A percentile compares a stretch with the other conserved stretches of the same genome.
These are phyloP conservation scores for Myxozyma neotropica DNA, from an alignment of 805 yeast genomes.

Conservation along the genomic window DNA sequence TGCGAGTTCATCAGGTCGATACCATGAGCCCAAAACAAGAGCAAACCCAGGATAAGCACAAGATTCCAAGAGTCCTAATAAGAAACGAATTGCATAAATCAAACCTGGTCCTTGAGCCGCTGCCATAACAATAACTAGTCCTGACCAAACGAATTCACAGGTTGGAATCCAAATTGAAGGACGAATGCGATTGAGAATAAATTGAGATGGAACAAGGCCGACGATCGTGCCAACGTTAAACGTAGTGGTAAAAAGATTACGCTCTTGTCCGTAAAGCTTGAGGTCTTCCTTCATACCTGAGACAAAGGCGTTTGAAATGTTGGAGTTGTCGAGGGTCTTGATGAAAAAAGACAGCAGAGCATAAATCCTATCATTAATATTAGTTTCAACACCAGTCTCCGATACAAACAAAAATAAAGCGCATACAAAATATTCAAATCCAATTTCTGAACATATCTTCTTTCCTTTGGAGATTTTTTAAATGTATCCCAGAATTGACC, in stretches of 20 bases:
- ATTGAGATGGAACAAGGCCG: constrained; percentile 18
- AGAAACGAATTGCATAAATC: constrained; percentile 63
- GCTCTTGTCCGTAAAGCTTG: constrained; percentile 60
- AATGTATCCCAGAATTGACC: constrained; percentile 31
- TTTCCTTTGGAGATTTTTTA: constrained; percentile 18
- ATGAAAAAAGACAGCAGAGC: constrained; percentile 46
- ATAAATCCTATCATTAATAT: constrained; percentile 29
- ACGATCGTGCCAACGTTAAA: constrained; percentile 22
- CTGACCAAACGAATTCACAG: constrained; percentile 21
- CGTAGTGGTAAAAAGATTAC: constrained; percentile 47
- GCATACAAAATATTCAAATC: constrained; percentile 22
- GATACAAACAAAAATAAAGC: no score
- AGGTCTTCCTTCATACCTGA: constrained; percentile 63
- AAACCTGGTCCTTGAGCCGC: constrained; percentile 7
- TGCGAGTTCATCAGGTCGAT: constrained; percentile 57
- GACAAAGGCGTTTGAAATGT: constrained; percentile 65
- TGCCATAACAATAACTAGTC: constrained; percentile 16
- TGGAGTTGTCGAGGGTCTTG: constrained; percentile 61
- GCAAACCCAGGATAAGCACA: constrained; percentile 50
- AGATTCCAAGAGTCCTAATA: constrained; percentile 57
- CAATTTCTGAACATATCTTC: constrained; percentile 25
- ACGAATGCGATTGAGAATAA: constrained; percentile 17
- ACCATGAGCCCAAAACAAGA: constrained; percentile 53
- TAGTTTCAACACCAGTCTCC: no score
- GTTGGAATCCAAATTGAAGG: constrained; percentile 24